Percentiles rank a stretch among this genome's conserved stretches.
These are phyloP conservation scores for Phytophthora pini DNA, from an alignment of 352 stramenopile genomes.

Conservation along the genomic window DNA sequence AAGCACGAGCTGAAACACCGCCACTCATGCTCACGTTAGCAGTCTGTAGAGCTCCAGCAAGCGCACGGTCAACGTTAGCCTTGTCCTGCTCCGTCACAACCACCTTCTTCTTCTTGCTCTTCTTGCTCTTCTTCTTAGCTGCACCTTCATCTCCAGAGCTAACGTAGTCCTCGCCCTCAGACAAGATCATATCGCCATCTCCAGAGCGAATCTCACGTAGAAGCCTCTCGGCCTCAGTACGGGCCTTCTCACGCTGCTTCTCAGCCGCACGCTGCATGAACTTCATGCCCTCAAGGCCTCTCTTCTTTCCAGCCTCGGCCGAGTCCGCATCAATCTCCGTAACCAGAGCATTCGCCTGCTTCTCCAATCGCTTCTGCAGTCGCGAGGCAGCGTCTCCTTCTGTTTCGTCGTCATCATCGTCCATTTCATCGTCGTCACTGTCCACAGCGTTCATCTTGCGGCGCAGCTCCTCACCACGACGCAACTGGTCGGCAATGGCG, in stretches of 20 bases:
- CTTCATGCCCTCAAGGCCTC: slow-evolving; percentile 95
- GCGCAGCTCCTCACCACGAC: slow-evolving; percentile 92
- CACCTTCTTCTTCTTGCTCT: slow-evolving; percentile 52
- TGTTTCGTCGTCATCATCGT: slow-evolving; percentile 56
- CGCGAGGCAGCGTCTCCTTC: slow-evolving; percentile 63
- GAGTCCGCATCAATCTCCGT: slow-evolving; percentile 79
- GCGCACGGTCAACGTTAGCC: slow-evolving; percentile 53
- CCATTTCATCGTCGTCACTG: slow-evolving; percentile 71
- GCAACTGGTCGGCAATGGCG: slow-evolving; percentile 90
- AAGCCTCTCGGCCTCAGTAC: slow-evolving; percentile 93
- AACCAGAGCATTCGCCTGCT: slow-evolving; percentile 75
- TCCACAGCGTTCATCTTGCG: slow-evolving; percentile 91
- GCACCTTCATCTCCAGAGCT: slow-evolving; percentile 52
- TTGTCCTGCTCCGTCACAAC: slow-evolving; percentile 61
- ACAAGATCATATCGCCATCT: slow-evolving; percentile 67
- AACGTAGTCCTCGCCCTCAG: slow-evolving; percentile 57
- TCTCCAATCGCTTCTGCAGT: slow-evolving; percentile 70
- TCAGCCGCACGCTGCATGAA: slow-evolving; percentile 99
- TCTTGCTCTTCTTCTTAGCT: slow-evolving; percentile 31
- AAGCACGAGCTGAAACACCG: slow-evolving; percentile 67
- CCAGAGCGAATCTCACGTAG: slow-evolving; percentile 94
- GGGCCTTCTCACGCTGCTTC: slow-evolving; percentile 93
- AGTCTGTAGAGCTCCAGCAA: slow-evolving; percentile 65
- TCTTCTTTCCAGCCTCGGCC: slow-evolving; percentile 54
- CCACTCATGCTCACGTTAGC: slow-evolving; percentile 77